Evolutionary conservation across 2,329 filamentous ascomycete genomes (phyloP), one percentile per base, ranked within the genome.

Genomic region (Colletotrichum incanum): DNA sequence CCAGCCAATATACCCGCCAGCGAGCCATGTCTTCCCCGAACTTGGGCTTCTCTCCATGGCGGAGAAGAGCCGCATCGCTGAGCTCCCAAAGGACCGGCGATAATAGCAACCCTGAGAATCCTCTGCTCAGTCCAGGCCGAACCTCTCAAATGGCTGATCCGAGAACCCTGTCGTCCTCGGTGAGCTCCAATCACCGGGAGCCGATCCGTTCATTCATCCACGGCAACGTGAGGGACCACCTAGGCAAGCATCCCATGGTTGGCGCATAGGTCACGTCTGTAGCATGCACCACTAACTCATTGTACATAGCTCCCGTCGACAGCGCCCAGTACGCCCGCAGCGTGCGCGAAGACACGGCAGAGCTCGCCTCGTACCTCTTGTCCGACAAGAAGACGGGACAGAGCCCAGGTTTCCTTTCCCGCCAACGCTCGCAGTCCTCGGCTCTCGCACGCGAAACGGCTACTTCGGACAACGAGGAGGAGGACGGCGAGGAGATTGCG

Each of bases 271-370:
- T 54, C 69, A 49, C 37, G 2, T 16, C 55, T 47, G 41, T 28
- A 64, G n/a, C 26, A 23, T 47, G 28, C 37, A 37, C 50, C 41
- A 26, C 54, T 58, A 41, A 71, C 49, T 23, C 23, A 20, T n/a
- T 12, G n/a, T 28, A 14, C 47, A 28, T 52, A 62, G 87, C 84
- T 49, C 86, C 87, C 23, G 79, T 89, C 82, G 93, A 96, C 79
- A 93, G 90, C 76, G 88, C 90, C 23, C 90, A 94, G 76, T 93
- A 94, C 81, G 93, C 94, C 43, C 90, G 92, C 71, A 93, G 91
- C 75, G 93, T 98, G 50, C 92, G 95, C 74, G 92, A 96, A 82
- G 93, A 96, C 79, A 97, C 95, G 2, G 94, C 94, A 63, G 94
- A 97, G 82, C 87, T 98, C 68, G 95, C 95, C 54, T 94, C 90